A percentile compares a stretch with the other conserved stretches of the same genome.
These are phyloP conservation scores for Umbelopsis isabellina DNA, from an alignment of 192 early-diverging fungal genomes.

Conservation along the genomic window DNA sequence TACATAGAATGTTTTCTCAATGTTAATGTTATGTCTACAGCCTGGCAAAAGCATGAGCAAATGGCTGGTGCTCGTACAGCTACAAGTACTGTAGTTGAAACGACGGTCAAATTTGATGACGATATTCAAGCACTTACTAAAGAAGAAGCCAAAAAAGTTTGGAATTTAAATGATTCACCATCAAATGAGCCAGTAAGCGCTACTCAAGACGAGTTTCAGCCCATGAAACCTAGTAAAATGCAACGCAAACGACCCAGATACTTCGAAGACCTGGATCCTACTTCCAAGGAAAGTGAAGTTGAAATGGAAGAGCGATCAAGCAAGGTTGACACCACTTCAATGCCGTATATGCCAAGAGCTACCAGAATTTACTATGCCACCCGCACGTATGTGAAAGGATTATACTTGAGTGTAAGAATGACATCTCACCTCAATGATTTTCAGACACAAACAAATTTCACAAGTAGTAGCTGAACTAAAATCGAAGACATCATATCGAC, in stretches of 20 bases:
- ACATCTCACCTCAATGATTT: not conserved
- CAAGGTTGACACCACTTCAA: not conserved
- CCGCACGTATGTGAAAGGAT: conserved; percentile 22
- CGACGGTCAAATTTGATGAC: not conserved
- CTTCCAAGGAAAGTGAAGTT: not conserved
- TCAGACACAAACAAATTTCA: conserved; percentile 26
- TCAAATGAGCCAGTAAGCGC: not conserved
- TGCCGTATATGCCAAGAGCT: not conserved
- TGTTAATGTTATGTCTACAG: not conserved
- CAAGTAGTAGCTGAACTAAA: conserved; percentile 28
- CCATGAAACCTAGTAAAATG: not conserved
- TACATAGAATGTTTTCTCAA: not conserved
- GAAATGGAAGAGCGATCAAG: not conserved
- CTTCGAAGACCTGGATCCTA: not conserved
- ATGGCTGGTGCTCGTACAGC: not conserved
- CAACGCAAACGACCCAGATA: conserved; percentile 9
- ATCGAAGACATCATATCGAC: conserved; percentile 41
- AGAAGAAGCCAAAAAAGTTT: not conserved
- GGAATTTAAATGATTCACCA: not conserved
- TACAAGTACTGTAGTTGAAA: not conserved
- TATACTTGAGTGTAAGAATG: not conserved
- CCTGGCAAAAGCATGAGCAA: conserved; percentile 9
- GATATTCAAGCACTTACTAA: not conserved
- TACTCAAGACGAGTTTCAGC: conserved; percentile 5
- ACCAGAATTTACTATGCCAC: conserved; percentile 8